Base-by-base conservation (phyloP, 139 green algal genomes). In the Raphidocelis subcapitata region DNA sequence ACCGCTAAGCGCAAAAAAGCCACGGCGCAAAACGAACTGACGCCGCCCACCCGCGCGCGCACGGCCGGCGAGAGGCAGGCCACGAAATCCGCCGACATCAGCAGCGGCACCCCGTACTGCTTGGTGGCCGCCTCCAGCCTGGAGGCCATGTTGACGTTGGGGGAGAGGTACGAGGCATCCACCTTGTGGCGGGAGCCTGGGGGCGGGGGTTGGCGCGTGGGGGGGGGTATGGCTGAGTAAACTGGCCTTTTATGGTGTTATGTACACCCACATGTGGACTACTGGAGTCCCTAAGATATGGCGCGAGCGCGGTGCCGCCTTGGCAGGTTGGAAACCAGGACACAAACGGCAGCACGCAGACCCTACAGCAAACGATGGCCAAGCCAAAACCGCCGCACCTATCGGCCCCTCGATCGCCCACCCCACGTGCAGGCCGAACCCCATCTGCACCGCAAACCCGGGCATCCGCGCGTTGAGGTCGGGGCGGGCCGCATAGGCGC, bases 351-450 rank as follows among this genome's bases (percentile, higher is more conserved):
- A n/a, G n/a, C n/a, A n/a, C n/a, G n/a, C n/a, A n/a, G n/a, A n/a
- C n/a, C n/a, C n/a, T n/a, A n/a, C n/a, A n/a, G n/a, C n/a, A n/a
- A n/a, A n/a, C n/a, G n/a, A n/a, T n/a, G n/a, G n/a, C n/a, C n/a
- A n/a, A n/a, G n/a, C n/a, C n/a, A n/a, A 49, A 8, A 49, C 37
- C 20, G n/a, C 1, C 83, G 62, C 71, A 88, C 84, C 92, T 60
- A 98, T 98, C 32, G 93, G 93, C 0, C 94, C 94, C 79, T 98
- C 94, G 62, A 98, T 98, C 57, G 94, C 93, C 94, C 94, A 98
- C 3, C 91, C 89, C 75, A 90, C 75, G 77, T 99, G 95, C 65
- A 99, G 82, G 0, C 95, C 95, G 75, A 98, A 99, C 28, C 95
- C 95, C 92, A 99, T 97, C 49, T 69, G 63, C 33, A 89, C 82